Evolutionary conservation across 148 eudicot genomes (phyloP).

Genomic region (Salicornia ramosissima): DNA sequence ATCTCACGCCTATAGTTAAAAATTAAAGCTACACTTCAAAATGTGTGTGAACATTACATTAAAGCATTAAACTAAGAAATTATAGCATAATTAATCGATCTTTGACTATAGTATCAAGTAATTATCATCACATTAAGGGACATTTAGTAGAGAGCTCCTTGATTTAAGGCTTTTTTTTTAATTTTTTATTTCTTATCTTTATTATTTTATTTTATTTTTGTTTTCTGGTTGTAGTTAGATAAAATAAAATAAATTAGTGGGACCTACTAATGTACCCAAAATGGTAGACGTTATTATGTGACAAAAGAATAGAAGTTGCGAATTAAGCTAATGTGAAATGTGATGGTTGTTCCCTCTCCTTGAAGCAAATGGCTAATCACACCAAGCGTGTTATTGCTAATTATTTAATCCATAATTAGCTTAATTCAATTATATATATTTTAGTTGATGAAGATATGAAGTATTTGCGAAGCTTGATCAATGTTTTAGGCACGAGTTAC

Average conservation of each 20-base stretch:
- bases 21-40: slow-evolving; percentile 11
- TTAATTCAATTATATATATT: not conserved
- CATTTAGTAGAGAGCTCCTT: slow-evolving; percentile 13
- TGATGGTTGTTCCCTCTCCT: slow-evolving; percentile 32
- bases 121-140: slow-evolving; percentile 20
- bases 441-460: not conserved
- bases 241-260: slow-evolving; percentile 16
- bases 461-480: slow-evolving; percentile 10
- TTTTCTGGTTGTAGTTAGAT: not conserved
- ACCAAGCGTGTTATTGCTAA: slow-evolving; percentile 26
- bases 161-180: slow-evolving; percentile 26
- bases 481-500: slow-evolving; percentile 11
- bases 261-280: slow-evolving; percentile 19
- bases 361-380: slow-evolving; percentile 23
- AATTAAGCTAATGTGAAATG: slow-evolving; percentile 18
- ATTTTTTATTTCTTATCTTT: too few relatives aligned
- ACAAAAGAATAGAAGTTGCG: slow-evolving; percentile 28
- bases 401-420: slow-evolving; percentile 13
- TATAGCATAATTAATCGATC: slow-evolving; percentile 2
- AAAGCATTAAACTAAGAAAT: slow-evolving; percentile 1
- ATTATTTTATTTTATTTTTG: too few relatives aligned
- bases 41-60: slow-evolving; percentile 12
- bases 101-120: slow-evolving; percentile 18
- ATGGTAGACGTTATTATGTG: slow-evolving; percentile 29
- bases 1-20: slow-evolving; percentile 26